Conservation (phyloP, 139 green algal species). For the Chlamydomonas sp. region DNA sequence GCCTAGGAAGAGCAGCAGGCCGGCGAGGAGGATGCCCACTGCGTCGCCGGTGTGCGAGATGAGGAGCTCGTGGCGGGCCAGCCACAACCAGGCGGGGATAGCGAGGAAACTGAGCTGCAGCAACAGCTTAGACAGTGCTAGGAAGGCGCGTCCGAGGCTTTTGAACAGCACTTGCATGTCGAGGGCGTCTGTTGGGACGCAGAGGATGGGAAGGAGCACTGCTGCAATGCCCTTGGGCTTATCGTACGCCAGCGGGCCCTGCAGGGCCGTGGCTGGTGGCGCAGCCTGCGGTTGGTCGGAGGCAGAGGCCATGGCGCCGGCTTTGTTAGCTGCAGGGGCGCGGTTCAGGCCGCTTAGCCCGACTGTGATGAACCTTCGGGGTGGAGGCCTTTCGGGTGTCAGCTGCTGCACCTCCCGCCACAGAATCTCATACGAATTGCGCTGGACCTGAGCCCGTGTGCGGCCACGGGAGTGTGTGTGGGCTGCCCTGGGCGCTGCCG, state of each 20-base stretch:
- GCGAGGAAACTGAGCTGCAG: not conserved
- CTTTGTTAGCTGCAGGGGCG: not conserved
- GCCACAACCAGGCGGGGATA: constrained; percentile 22
- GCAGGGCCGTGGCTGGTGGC: not conserved
- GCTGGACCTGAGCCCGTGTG: not conserved
- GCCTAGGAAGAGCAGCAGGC: not conserved
- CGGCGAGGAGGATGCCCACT: not conserved
- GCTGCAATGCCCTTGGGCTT: constrained; percentile 9
- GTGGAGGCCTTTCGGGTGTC: not conserved
- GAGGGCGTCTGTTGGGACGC: constrained; percentile 9
- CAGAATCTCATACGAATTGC: constrained; percentile 10
- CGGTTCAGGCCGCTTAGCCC: too few relatives aligned
- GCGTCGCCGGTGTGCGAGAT: not conserved
- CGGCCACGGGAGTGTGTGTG: not conserved
- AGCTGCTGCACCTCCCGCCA: constrained; percentile 16
- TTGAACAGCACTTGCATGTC: constrained; percentile 1
- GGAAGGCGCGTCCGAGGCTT: not conserved
- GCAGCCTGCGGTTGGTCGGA: not conserved
- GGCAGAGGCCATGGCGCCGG: not conserved
- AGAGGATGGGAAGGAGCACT: not conserved
- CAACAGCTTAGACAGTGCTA: not conserved
- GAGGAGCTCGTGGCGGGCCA: not conserved
- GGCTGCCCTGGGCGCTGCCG: not conserved
- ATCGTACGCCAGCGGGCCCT: constrained; percentile 7
- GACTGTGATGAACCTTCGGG: too few relatives aligned